Base-by-base conservation (phyloP, 257 asterid species). In the Coffea canephora region DNA sequence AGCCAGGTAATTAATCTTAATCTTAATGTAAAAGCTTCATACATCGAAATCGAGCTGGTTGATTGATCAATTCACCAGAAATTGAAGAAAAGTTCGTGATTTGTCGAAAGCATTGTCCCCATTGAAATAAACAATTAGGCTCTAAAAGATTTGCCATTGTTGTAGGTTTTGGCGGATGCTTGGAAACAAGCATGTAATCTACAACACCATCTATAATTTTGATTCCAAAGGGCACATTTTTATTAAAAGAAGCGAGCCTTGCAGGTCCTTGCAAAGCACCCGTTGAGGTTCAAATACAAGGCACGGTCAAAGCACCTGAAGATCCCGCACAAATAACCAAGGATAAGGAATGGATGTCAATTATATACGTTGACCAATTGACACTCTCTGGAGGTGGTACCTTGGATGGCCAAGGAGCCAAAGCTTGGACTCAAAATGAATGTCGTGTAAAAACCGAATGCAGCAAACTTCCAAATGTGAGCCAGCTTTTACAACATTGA, bases 321-420 rank as follows among this genome's bases (percentile, higher is more conserved):
- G 91, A 84, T 72, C 77, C 80, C 4, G 13, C 14, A 3, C 75
- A 78, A 34, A 80, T 86, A 14, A 41, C 80, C 77, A 69, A 78
- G 61, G 43, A 71, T 0, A 79, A 57, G 87, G 82, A 39, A 46
- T 91, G 94, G 94, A 11, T 90, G 9, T 84, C 89, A 1, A 3
- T 90, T 23, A 69, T 84, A 5, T 82, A 89, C 14, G 71, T 89
- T 27, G 79, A 84, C 36, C 8, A 36, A 25, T 78, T 91, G 52
- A 87, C 90, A 39, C 66, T 91, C 50, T 81, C 84, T 0, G 95
- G 93, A 31, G 83, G 79, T 3, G 93, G 95, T 3, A 70, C 81
- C 6, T 74, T 89, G 23, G 90, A 89, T 49, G 95, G 93, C 50
- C 81, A 67, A 68, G 92, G 93, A 13, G 36, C 9, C 10, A 36